phyloP scores from a whole-genome alignment of 305 asterid genomes.

The Andrographis paniculata region DNA sequence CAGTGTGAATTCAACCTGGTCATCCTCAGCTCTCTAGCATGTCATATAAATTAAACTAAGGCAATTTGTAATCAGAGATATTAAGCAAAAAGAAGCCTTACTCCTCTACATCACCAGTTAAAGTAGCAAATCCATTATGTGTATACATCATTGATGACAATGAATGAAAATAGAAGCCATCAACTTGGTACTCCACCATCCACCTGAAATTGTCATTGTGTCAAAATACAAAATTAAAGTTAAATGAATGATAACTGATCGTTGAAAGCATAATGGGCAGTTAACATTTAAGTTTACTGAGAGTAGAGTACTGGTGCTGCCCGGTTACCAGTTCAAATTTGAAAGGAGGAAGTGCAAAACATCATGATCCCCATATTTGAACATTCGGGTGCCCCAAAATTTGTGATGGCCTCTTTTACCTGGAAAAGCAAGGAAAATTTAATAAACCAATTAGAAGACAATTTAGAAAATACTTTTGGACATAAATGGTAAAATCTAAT shows the following conservation, averaged over 20 bases:
- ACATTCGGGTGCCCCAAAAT: conserved; percentile 99
- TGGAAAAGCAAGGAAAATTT: conserved; percentile 24
- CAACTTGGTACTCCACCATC: conserved; percentile 92
- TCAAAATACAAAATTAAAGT: conserved; percentile 15
- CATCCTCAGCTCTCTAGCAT: too few relatives aligned
- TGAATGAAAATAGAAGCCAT: conserved; percentile 95
- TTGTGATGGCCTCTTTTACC: conserved; percentile 98
- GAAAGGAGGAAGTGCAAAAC: conserved; percentile 97
- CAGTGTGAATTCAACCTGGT: too few relatives aligned
- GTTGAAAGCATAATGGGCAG: conserved; percentile 7
- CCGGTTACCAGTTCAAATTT: conserved; percentile 78
- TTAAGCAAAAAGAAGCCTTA: conserved; percentile 41
- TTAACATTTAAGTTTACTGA: conserved; percentile 8
- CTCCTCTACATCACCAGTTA: conserved; percentile 96
- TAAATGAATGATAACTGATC: neutral
- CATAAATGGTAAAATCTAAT: too few relatives aligned
- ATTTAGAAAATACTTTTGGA: conserved; percentile 2
- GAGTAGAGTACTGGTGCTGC: conserved; percentile 10
- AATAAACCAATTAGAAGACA: conserved; percentile 9
- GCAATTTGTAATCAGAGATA: too few relatives aligned
- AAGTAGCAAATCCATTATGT: conserved; percentile 90
- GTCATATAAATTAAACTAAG: too few relatives aligned
- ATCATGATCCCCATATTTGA: conserved; percentile 85
- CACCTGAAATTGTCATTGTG: conserved; percentile 59
- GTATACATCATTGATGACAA: conserved; percentile 96